Conservation (phyloP, 23 red algal species). For the Gracilariopsis chorda region DNA sequence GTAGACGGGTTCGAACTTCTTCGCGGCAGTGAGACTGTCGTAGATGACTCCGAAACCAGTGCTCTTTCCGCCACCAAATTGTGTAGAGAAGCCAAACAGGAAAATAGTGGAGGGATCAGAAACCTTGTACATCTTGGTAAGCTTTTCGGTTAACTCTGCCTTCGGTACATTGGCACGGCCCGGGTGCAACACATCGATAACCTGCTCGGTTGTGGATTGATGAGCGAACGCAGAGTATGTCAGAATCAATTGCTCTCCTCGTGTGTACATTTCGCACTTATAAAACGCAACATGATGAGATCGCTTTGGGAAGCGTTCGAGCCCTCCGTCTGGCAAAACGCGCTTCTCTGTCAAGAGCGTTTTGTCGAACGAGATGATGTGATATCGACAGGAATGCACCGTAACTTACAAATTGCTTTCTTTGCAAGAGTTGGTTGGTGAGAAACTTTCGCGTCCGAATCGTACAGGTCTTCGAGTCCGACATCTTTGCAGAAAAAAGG, state of each 20-base stretch:
- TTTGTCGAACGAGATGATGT: not conserved
- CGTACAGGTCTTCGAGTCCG: constrained; percentile 83
- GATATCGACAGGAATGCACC: not conserved
- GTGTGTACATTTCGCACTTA: not conserved
- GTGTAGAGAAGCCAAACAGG: constrained; percentile 92
- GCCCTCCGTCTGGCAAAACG: not conserved
- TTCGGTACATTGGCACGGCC: constrained; percentile 86
- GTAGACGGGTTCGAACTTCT: constrained; percentile 95
- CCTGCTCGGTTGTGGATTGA: constrained; percentile 20
- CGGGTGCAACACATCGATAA: constrained; percentile 97
- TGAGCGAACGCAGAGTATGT: not conserved
- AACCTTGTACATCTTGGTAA: constrained; percentile 99
- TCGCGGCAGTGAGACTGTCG: constrained; percentile 78
- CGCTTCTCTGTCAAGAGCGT: not conserved
- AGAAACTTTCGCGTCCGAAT: constrained; percentile 97
- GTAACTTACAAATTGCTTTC: constrained; percentile 98
- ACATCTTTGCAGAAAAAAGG: constrained; percentile 31
- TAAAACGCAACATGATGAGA: not conserved
- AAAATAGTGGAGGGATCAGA: constrained; percentile 92
- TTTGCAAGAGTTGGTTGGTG: constrained; percentile 85
- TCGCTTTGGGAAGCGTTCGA: too few relatives aligned
- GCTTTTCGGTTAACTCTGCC: constrained; percentile 85
- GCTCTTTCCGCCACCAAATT: constrained; percentile 93
- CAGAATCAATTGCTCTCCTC: not conserved
- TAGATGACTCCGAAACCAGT: constrained; percentile 99